A percentile compares a stretch with the other conserved stretches of the same genome.
These are phyloP conservation scores for Starmera caribaea DNA, from an alignment of 805 yeast species.

Conservation along the genomic window DNA sequence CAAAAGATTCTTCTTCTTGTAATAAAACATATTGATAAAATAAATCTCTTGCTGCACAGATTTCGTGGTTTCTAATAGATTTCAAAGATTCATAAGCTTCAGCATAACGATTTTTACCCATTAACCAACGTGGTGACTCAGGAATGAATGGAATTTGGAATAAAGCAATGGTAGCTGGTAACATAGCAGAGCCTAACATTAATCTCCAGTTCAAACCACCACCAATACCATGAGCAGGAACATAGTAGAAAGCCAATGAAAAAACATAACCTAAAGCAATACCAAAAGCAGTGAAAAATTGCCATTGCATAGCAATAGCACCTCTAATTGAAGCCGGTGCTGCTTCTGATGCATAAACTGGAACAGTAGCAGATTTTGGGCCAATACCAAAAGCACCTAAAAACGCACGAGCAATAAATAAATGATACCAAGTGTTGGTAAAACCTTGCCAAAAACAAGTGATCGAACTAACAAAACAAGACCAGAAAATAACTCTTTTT, in stretches of 20 bases:
- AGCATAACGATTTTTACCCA: slow-evolving; percentile 55
- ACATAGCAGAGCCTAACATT: slow-evolving; percentile 58
- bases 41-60: slow-evolving; percentile 62
- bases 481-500: slow-evolving; percentile 55
- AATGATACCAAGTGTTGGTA: slow-evolving; percentile 49
- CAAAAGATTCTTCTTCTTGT: slow-evolving; percentile 48
- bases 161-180: slow-evolving; percentile 55
- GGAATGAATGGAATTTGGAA: slow-evolving; percentile 59
- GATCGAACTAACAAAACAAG: slow-evolving; percentile 49
- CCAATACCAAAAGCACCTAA: slow-evolving; percentile 60
- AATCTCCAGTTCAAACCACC: slow-evolving; percentile 56
- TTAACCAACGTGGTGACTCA: slow-evolving; percentile 70
- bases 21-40: slow-evolving; percentile 60
- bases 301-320: slow-evolving; percentile 66
- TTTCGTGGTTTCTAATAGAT: slow-evolving; percentile 37
- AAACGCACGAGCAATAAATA: slow-evolving; percentile 55
- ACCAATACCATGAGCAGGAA: slow-evolving; percentile 26
- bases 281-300: slow-evolving; percentile 66
- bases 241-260: slow-evolving; percentile 50
- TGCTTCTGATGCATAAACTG: slow-evolving; percentile 61
- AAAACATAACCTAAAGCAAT: slow-evolving; percentile 64
- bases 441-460: slow-evolving; percentile 67
- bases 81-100: slow-evolving; percentile 48
- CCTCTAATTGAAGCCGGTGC: slow-evolving; percentile 57
- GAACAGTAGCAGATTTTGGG: slow-evolving; percentile 68